These are phyloP conservation scores for Limnanthes douglasii DNA, from an alignment of 345 rosid species.

Conservation along the genomic window DNA sequence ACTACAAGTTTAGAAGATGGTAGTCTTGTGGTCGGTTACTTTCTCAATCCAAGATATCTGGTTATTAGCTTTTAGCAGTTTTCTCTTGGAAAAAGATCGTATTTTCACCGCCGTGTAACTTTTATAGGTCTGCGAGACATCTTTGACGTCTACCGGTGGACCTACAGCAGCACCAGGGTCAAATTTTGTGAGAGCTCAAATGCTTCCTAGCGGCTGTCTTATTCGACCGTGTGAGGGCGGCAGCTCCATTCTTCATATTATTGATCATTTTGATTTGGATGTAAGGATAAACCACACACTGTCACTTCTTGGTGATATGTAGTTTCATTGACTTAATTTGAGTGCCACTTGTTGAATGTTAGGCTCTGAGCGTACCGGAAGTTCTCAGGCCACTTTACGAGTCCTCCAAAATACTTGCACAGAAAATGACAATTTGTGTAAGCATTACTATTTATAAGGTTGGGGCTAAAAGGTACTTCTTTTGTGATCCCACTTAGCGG, in stretches of 20 bases:
- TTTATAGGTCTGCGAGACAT: slow-evolving; percentile 82
- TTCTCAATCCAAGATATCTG: neutral
- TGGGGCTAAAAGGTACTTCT: no score
- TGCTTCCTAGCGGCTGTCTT: slow-evolving; percentile 87
- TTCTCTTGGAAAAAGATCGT: neutral
- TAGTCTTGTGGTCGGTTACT: slow-evolving; percentile 55
- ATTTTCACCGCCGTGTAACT: neutral
- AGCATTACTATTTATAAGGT: slow-evolving; percentile 14
- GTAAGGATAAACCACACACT: slow-evolving; percentile 40
- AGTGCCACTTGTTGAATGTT: no score
- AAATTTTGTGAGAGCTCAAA: slow-evolving; percentile 73
- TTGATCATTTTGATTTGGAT: slow-evolving; percentile 92
- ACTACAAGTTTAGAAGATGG: slow-evolving; percentile 87
- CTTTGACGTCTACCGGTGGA: slow-evolving; percentile 76
- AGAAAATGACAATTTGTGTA: slow-evolving; percentile 86
- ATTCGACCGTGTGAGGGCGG: slow-evolving; percentile 95
- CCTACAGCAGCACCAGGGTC: slow-evolving; percentile 65
- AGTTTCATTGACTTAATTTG: no score
- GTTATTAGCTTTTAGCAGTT: neutral
- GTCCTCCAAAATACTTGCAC: slow-evolving; percentile 89
- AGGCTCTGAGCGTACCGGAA: slow-evolving; percentile 94
- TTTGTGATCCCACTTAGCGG: neutral
- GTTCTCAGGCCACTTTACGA: slow-evolving; percentile 92
- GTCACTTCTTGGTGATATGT: no score
- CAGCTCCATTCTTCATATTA: slow-evolving; percentile 86